Evolutionary conservation across 495 filamentous ascomycete genomes (phyloP), one percentile per base, ranked within the genome.

Genomic region (Aeminium ludgeri): DNA sequence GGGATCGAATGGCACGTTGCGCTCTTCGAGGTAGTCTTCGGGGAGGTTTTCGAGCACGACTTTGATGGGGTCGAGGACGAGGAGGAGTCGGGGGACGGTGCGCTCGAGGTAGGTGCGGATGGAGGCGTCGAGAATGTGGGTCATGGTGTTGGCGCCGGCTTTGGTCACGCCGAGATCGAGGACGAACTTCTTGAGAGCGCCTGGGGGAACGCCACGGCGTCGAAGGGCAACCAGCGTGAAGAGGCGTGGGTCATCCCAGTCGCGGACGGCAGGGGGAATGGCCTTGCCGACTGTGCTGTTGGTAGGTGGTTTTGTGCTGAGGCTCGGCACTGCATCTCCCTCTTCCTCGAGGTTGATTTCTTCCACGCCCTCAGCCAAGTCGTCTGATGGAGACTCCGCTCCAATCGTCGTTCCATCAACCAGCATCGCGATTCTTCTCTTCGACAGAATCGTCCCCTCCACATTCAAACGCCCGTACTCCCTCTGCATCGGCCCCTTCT

Each of bases 91-190:
- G 10, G 86, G 86, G 0, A 92, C 86, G 0, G 81, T 79, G 12
- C 68, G 67, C 54, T 93, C 86, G 16, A 94, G 73, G 55, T 89
- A 87, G 29, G 69, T 68, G 3, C 86, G 76, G 45, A 94, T 74
- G 6, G 70, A 70, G 52, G 81, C 71, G 46, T 93, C 86, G 51
- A 94, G 82, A 11, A 76, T 73, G 33, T 66, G 56, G 36, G 77
- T 70, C 55, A 84, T 73, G 47, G 91, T 86, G 38, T 78, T 69
- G 32, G 72, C 74, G 38, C 72, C 68, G 34, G 74, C 63, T 36
- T 80, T 86, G 1, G 85, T 85, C 17, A 94, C 86, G 17, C 86
- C 86, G 25, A 92, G 75, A 42, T 89, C 83, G 51, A 82, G 82
- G 46, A 92, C 75, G 53, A 93, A 94, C 34, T 78, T 72, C 29